phyloP scores from a whole-genome alignment of 768 basidiomycete genomes.

The Mycena alexandri region DNA sequence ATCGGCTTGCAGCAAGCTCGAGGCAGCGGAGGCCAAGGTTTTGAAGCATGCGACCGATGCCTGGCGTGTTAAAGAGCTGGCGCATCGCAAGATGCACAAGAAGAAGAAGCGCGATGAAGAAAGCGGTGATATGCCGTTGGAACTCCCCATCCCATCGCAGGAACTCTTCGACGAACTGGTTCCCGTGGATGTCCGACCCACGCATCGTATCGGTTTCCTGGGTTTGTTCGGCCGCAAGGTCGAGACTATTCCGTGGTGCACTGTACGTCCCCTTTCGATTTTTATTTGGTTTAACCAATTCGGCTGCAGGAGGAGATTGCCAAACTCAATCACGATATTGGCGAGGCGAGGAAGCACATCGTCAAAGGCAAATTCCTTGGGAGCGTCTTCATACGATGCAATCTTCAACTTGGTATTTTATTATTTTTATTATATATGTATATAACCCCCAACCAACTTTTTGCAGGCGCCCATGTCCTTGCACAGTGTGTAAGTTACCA shows the following conservation, averaged over 20 bases:
- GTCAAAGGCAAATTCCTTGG: conserved; percentile 62
- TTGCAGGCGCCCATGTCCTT: conserved; percentile 73
- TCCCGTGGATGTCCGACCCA: conserved; percentile 62
- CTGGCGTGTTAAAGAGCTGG: conserved; percentile 55
- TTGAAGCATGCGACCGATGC: conserved; percentile 55
- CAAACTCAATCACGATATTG: conserved; percentile 57
- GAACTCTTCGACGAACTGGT: conserved; percentile 66
- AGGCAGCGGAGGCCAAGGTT: conserved; percentile 66
- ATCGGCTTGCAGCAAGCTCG: conserved; percentile 65
- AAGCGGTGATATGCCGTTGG: conserved; percentile 33
- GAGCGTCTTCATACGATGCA: conserved; percentile 74
- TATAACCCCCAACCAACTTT: too few relatives aligned
- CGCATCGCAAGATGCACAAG: conserved; percentile 49
- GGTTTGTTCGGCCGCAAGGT: conserved; percentile 71
- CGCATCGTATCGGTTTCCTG: conserved; percentile 62
- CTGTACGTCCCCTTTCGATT: conserved; percentile 47
- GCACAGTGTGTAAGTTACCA: conserved; percentile 57
- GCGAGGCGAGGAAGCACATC: conserved; percentile 52
- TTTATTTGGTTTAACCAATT: not conserved
- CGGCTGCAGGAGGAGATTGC: conserved; percentile 63
- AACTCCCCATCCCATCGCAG: conserved; percentile 43
- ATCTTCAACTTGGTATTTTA: conserved; percentile 65
- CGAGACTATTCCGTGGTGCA: conserved; percentile 76
- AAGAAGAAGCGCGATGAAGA: conserved; percentile 48
- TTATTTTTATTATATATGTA: too few relatives aligned